Percentiles rank a stretch among this genome's conserved stretches.
phyloP scores from a whole-genome alignment of 1,284 basidiomycete genomes.

The Malassezia psittaci region DNA sequence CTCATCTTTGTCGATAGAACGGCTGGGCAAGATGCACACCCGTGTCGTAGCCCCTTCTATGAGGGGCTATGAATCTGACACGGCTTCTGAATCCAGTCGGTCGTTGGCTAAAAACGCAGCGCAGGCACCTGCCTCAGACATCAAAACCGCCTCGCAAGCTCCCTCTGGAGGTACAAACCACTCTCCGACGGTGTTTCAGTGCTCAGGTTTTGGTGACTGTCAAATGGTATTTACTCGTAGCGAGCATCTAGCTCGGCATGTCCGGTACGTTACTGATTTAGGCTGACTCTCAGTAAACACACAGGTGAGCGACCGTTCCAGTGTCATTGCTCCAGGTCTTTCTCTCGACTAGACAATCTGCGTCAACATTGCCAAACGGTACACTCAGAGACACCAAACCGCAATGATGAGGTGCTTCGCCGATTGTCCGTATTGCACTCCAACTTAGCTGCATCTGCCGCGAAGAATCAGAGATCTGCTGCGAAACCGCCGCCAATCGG shows the following conservation, averaged over 20 bases:
- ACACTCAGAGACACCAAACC: constrained; percentile 71
- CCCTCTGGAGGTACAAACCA: neutral
- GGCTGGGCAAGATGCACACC: no score
- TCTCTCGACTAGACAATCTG: constrained; percentile 89
- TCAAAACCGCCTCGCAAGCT: neutral
- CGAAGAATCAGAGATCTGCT: constrained; percentile 7
- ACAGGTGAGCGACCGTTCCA: constrained; percentile 85
- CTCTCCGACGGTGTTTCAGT: constrained; percentile 60
- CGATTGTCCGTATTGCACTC: constrained; percentile 76
- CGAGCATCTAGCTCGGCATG: constrained; percentile 89
- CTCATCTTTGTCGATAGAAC: no score
- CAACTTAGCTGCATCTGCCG: constrained; percentile 54
- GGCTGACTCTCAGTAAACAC: constrained; percentile 63
- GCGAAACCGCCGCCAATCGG: neutral
- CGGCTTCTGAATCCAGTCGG: neutral
- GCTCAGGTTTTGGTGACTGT: constrained; percentile 85
- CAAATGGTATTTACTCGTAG: constrained; percentile 89
- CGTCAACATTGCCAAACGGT: constrained; percentile 92
- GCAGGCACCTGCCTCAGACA: neutral
- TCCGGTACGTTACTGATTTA: constrained; percentile 56
- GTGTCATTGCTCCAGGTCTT: constrained; percentile 89
- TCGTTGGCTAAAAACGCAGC: neutral
- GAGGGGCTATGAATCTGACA: neutral
- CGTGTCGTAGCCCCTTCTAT: no score
- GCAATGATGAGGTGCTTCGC: constrained; percentile 84